These are phyloP conservation scores for Hermanozyma aechmeae DNA, from an alignment of 805 yeast species.

Conservation along the genomic window DNA sequence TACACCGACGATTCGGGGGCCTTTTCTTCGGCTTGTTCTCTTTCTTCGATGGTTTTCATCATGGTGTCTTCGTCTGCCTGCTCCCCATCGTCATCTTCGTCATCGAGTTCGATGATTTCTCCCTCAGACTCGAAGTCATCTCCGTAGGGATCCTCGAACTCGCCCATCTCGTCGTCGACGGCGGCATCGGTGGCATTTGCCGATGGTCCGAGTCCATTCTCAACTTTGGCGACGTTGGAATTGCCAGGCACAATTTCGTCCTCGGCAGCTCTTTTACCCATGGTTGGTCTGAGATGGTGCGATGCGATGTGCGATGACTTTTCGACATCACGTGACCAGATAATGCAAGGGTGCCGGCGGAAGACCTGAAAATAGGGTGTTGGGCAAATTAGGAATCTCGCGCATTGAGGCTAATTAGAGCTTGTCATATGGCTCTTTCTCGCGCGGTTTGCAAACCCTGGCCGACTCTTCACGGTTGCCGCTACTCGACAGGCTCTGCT, in stretches of 20 bases:
- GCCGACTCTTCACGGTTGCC: too few relatives aligned
- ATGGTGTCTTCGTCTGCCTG: constrained; percentile 33
- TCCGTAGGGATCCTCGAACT: constrained; percentile 81
- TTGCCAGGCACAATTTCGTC: constrained; percentile 8
- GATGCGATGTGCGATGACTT: too few relatives aligned
- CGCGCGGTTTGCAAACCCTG: too few relatives aligned
- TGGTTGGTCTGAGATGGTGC: constrained; percentile 1
- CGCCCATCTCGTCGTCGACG: constrained; percentile 47
- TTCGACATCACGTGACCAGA: too few relatives aligned
- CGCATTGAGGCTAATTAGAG: too few relatives aligned
- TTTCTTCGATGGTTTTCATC: constrained; percentile 27
- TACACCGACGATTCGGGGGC: constrained; percentile 43
- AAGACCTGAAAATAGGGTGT: too few relatives aligned
- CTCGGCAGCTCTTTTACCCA: constrained; percentile 10
- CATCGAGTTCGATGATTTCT: constrained; percentile 74
- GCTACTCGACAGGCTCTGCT: too few relatives aligned
- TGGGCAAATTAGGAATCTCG: too few relatives aligned
- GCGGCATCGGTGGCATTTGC: constrained; percentile 12
- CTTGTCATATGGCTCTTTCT: too few relatives aligned
- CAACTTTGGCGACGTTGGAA: constrained; percentile 25
- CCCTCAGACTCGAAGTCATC: constrained; percentile 92
- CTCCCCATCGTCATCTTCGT: constrained; percentile 28
- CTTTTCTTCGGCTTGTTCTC: constrained; percentile 15
- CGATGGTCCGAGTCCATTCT: constrained; percentile 31
- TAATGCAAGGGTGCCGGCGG: too few relatives aligned